Conservation (phyloP, 148 eudicot genomes). For the Cornus controversa region DNA sequence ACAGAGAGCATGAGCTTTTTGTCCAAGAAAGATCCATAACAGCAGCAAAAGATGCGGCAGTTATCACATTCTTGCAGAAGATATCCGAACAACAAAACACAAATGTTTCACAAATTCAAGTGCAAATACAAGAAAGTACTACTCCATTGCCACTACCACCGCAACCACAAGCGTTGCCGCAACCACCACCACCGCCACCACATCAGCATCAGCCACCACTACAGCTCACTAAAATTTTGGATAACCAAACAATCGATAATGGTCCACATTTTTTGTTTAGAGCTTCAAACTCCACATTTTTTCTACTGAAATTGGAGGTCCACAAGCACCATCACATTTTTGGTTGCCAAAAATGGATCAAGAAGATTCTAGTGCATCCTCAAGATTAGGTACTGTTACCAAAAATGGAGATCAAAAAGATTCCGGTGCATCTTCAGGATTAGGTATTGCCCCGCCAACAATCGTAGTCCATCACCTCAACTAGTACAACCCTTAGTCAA, state of each 20-base stretch:
- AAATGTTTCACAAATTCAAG: background rate
- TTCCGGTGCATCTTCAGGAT: no score
- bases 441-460: no score
- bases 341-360: no score
- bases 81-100: constrained; percentile 51
- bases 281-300: no score
- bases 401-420: no score
- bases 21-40: constrained; percentile 72
- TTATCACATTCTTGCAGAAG: constrained; percentile 63
- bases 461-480: no score
- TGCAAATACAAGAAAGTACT: background rate
- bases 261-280: no score
- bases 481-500: no score
- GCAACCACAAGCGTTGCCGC: background rate
- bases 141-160: constrained; percentile 9
- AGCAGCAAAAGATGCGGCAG: constrained; percentile 78
- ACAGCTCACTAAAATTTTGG: constrained; percentile 6
- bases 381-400: no score
- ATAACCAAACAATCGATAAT: constrained; percentile 18
- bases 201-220: background rate
- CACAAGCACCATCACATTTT: no score
- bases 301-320: no score
- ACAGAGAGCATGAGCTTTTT: constrained; percentile 64
- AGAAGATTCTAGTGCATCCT: no score
- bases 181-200: constrained; percentile 11